Evolutionary conservation across 2,329 filamentous ascomycete species (phyloP).

Genomic region (Coniochaeta ligniaria): DNA sequence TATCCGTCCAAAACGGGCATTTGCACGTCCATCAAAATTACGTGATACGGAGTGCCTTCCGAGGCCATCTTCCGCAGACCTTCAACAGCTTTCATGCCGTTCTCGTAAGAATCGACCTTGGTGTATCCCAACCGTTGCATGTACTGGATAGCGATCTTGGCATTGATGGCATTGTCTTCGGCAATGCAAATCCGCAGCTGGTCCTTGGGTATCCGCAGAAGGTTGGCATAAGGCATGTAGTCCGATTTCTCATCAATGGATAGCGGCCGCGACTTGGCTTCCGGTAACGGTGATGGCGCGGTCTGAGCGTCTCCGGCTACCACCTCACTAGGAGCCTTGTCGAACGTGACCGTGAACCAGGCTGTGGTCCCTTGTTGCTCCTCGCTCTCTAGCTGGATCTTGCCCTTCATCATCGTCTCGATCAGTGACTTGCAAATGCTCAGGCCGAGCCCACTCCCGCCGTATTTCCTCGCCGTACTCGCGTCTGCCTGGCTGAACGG

Average conservation of each 20-base stretch:
- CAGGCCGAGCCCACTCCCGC: slow-evolving; percentile 81
- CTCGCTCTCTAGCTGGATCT: slow-evolving; percentile 72
- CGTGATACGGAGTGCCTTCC: slow-evolving; percentile 73
- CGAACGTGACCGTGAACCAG: slow-evolving; percentile 79
- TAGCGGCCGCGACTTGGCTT: slow-evolving; percentile 10
- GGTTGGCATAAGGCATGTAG: slow-evolving; percentile 48
- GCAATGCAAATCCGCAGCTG: slow-evolving; percentile 85
- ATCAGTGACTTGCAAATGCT: slow-evolving; percentile 95
- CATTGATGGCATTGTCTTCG: slow-evolving; percentile 92
- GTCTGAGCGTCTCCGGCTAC: slow-evolving; percentile 47
- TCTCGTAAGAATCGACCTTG: slow-evolving; percentile 77
- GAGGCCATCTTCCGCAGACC: slow-evolving; percentile 67
- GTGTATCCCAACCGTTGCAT: slow-evolving; percentile 79
- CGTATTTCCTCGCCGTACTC: slow-evolving; percentile 84
- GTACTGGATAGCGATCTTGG: slow-evolving; percentile 89
- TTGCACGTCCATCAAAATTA: slow-evolving; percentile 93
- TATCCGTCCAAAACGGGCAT: slow-evolving; percentile 94
- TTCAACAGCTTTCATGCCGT: slow-evolving; percentile 82
- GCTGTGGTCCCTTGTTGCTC: slow-evolving; percentile 63
- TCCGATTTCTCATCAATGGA: slow-evolving; percentile 27
- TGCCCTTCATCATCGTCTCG: slow-evolving; percentile 84
- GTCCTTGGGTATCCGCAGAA: slow-evolving; percentile 67
- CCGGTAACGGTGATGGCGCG: slow-evolving; percentile 13
- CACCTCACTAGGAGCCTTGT: slow-evolving; percentile 63
- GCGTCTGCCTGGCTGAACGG: slow-evolving; percentile 91